These are phyloP conservation scores for Geranium brycei DNA, from an alignment of 345 rosid species.

Conservation along the genomic window DNA sequence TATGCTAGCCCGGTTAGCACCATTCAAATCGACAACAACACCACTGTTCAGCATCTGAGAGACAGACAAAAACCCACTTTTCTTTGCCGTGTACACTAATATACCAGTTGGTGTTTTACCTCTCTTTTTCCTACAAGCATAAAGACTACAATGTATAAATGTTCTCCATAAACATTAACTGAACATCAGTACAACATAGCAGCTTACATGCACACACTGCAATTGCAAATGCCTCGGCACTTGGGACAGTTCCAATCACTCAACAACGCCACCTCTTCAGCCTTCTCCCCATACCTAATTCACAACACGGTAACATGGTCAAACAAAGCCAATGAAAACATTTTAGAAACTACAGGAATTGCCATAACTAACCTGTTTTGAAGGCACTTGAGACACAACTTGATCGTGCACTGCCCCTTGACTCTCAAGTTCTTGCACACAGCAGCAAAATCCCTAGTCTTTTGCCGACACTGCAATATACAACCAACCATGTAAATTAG, in stretches of 20 bases:
- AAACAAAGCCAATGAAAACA: slow-evolving; percentile 1
- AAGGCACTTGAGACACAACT: slow-evolving; percentile 59
- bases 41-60: slow-evolving; percentile 41
- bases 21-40: slow-evolving; percentile 26
- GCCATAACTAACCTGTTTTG: slow-evolving; percentile 38
- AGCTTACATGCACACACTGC: slow-evolving; percentile 70
- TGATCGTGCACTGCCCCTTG: slow-evolving; percentile 32
- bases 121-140: slow-evolving; percentile 45
- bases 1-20: slow-evolving; percentile 5
- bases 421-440: slow-evolving; percentile 33
- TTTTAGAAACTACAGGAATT: slow-evolving; percentile 2
- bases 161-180: background rate
- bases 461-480: slow-evolving; percentile 69
- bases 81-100: slow-evolving; percentile 45
- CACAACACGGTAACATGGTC: background rate
- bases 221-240: slow-evolving; percentile 73
- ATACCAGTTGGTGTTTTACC: slow-evolving; percentile 70
- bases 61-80: slow-evolving; percentile 58
- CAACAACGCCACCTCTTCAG: slow-evolving; percentile 32
- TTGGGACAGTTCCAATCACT: slow-evolving; percentile 66
- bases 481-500: slow-evolving; percentile 1
- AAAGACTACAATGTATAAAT: slow-evolving; percentile 5
- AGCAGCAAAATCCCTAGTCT: slow-evolving; percentile 38
- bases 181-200: background rate
- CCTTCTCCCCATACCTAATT: slow-evolving; percentile 61